A percentile compares a stretch with the other conserved stretches of the same genome.
phyloP scores from a whole-genome alignment of 495 filamentous ascomycete species.

The Astrocystis sublimbata region DNA sequence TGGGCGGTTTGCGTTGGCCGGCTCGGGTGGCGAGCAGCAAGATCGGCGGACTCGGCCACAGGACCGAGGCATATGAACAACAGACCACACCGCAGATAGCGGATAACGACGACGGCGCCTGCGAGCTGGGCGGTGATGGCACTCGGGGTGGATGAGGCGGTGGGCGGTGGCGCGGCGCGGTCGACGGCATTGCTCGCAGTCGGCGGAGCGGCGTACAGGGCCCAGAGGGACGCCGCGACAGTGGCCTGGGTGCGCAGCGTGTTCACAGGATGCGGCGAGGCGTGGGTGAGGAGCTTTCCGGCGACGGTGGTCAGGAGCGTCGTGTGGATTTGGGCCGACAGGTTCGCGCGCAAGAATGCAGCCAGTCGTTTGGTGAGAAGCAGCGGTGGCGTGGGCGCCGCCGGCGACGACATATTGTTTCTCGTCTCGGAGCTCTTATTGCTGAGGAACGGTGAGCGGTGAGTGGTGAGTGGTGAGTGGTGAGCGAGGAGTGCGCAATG shows the following conservation, averaged over 20 bases:
- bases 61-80: slow-evolving; percentile 57
- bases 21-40: slow-evolving; percentile 16
- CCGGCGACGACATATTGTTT: slow-evolving; percentile 22
- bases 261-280: slow-evolving; percentile 41
- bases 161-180: slow-evolving; percentile 19
- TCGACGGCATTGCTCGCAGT: slow-evolving; percentile 20
- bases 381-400: slow-evolving; percentile 43
- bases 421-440: background rate
- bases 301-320: slow-evolving; percentile 46
- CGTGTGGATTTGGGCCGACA: slow-evolving; percentile 42
- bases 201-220: slow-evolving; percentile 32
- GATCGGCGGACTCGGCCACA: slow-evolving; percentile 13
- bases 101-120: slow-evolving; percentile 49
- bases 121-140: slow-evolving; percentile 51
- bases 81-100: slow-evolving; percentile 49
- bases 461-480: background rate
- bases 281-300: slow-evolving; percentile 53
- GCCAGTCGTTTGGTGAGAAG: slow-evolving; percentile 51
- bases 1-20: slow-evolving; percentile 22
- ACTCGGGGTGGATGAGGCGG: slow-evolving; percentile 14
- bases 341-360: slow-evolving; percentile 50
- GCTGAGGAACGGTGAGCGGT: background rate
- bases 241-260: slow-evolving; percentile 49
- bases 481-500: background rate
- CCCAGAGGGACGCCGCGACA: slow-evolving; percentile 51